Base-by-base conservation (phyloP, 2,329 filamentous ascomycete genomes). In the Colletotrichum musicola region DNA sequence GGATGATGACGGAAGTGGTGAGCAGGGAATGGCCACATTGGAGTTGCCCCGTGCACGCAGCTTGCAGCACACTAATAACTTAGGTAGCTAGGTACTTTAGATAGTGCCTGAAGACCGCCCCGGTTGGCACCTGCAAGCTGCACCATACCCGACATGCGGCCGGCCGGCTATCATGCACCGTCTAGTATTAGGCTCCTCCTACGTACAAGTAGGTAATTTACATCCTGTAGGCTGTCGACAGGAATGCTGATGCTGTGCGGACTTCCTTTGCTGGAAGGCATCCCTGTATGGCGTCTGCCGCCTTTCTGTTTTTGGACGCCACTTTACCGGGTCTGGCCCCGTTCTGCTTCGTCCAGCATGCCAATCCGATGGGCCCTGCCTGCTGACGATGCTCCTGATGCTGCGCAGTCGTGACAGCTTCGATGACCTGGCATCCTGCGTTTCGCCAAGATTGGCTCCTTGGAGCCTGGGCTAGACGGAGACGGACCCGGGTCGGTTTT, bases 1-100 rank as follows among this genome's bases (percentile, higher is more conserved):
- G 62, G 66, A 69, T 66, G 66, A 69, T 69, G 66, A 69, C 66
- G 66, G 62, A 69, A 69, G 62, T 65, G 44, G 35, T 60, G 62
- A 65, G 55, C 10, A 56, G 40, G 62, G 42, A n/a, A 65, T 65
- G 56, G 66, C 56, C 55, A 69, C 66, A 46, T 56, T 69, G 62
- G 62, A 56, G 65, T 40, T 53, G 49, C 55, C 47, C 60, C 27
- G 51, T 42, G 51, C 61, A 20, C 40, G 14, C 22, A 58, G 46
- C 46, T 13, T 35, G 30, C 30, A 35, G 30, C 30, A 10, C 30
- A 7, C 10, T 35, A 35, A 10, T 35, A 9, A 10, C 30, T 35
- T 35, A 35, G 6, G 30, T 35, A 30, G 7, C 6, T 35, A 35
- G 10, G 30, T 35, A 35, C 30, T 10, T 35, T 35, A 35, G 30